Evolutionary conservation across 352 stramenopile species (phyloP).

Genomic region (Pythium volutum): DNA sequence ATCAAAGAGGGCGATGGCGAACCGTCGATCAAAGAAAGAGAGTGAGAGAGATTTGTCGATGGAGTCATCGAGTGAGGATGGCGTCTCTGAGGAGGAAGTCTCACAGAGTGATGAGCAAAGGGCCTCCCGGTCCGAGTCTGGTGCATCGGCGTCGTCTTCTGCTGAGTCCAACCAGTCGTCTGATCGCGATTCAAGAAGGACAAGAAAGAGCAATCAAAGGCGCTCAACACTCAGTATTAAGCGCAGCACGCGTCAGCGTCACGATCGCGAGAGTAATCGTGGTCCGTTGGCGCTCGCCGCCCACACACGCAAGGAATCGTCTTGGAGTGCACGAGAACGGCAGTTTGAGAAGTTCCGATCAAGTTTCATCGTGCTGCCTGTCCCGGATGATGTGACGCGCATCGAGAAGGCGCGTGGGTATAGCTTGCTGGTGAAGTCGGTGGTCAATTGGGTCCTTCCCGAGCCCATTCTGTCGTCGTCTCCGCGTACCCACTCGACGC

Average conservation of each 20-base stretch:
- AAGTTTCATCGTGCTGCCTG: slow-evolving; percentile 54
- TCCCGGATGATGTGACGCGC: slow-evolving; percentile 47
- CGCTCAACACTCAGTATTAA: neutral
- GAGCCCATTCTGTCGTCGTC: slow-evolving; percentile 35
- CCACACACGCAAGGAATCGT: slow-evolving; percentile 19
- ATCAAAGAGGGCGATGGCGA: slow-evolving; percentile 2
- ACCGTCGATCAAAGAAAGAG: slow-evolving; percentile 1
- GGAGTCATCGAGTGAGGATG: neutral
- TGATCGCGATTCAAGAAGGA: neutral
- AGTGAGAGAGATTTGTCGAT: neutral
- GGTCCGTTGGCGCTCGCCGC: neutral
- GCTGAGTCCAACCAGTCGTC: slow-evolving; percentile 5
- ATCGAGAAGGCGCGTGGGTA: slow-evolving; percentile 62
- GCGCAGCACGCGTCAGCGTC: neutral
- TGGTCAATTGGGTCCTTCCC: slow-evolving; percentile 64
- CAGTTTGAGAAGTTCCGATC: slow-evolving; percentile 80
- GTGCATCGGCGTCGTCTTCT: slow-evolving; percentile 3
- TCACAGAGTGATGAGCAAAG: slow-evolving; percentile 7
- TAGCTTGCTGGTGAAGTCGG: slow-evolving; percentile 61
- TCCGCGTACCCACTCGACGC: neutral
- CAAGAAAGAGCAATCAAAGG: neutral
- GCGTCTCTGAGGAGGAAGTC: neutral
- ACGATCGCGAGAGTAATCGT: neutral
- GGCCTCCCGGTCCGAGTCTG: neutral
- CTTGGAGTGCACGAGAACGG: slow-evolving; percentile 58